Percentiles rank a stretch among this genome's conserved stretches.
Conservation (phyloP, 2,329 filamentous ascomycete species). For the Cladosporium austrohemisphaericum region DNA sequence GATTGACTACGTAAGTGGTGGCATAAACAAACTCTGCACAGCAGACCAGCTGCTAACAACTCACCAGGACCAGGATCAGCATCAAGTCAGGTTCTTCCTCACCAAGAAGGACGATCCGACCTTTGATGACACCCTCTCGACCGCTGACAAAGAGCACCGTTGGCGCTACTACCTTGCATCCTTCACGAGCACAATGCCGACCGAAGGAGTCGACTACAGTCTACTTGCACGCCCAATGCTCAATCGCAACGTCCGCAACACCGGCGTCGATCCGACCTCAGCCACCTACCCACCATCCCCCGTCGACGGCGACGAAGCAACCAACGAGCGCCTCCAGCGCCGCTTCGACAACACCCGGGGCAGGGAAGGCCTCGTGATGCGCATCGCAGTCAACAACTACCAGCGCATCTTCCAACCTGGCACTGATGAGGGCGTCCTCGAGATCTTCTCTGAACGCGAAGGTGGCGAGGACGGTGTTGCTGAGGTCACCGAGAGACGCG, state of each 20-base stretch:
- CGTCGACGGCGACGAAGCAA: conserved; percentile 16
- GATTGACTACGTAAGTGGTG: conserved; percentile 75
- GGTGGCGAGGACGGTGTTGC: conserved; percentile 34
- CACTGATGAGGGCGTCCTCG: conserved; percentile 42
- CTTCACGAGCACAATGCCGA: conserved; percentile 83
- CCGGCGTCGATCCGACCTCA: conserved; percentile 30
- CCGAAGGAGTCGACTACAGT: conserved; percentile 44
- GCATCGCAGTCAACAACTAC: conserved; percentile 44
- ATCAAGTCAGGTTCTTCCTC: conserved; percentile 70
- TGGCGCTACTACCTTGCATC: conserved; percentile 98
- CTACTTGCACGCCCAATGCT: conserved; percentile 39
- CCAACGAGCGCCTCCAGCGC: conserved; percentile 21
- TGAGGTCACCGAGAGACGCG: conserved; percentile 33
- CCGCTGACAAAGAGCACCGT: conserved; percentile 47
- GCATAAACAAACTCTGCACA: background rate
- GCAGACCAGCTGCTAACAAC: conserved; percentile 28
- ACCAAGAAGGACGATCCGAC: conserved; percentile 81
- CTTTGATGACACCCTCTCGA: conserved; percentile 67
- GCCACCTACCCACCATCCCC: conserved; percentile 15
- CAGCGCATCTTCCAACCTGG: conserved; percentile 40
- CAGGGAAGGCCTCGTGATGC: conserved; percentile 43
- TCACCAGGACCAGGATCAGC: conserved; percentile 59
- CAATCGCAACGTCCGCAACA: conserved; percentile 36
- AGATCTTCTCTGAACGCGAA: conserved; percentile 34
- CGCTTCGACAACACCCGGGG: conserved; percentile 30